phyloP scores from a whole-genome alignment of 2,329 filamentous ascomycete genomes.

The Emericellopsis cladophorae region DNA sequence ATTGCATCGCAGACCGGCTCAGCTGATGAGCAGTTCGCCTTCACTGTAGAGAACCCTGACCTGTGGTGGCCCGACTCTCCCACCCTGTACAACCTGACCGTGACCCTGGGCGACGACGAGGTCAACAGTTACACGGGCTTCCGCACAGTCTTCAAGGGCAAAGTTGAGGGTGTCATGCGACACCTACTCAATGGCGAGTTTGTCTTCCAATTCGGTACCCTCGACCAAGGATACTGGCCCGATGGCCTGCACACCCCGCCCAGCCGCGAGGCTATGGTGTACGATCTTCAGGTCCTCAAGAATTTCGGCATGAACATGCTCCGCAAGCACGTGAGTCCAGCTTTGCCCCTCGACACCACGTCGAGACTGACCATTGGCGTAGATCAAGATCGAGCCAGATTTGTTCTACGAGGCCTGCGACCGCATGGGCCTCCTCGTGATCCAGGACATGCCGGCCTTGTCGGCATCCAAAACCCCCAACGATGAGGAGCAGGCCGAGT shows the following conservation, averaged over 20 bases:
- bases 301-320: conserved; percentile 56
- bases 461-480: conserved; percentile 21
- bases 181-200: conserved; percentile 58
- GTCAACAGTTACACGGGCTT: conserved; percentile 58
- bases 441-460: conserved; percentile 62
- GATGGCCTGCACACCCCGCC: conserved; percentile 56
- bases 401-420: conserved; percentile 59
- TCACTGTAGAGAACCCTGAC: conserved; percentile 39
- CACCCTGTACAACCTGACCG: conserved; percentile 49
- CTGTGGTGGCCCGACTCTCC: conserved; percentile 55
- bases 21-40: conserved; percentile 37
- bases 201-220: conserved; percentile 52
- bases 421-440: conserved; percentile 49
- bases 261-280: conserved; percentile 54
- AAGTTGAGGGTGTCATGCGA: conserved; percentile 43
- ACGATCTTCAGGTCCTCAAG: conserved; percentile 52
- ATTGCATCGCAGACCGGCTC: conserved; percentile 29
- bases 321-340: conserved; percentile 48
- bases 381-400: conserved; percentile 55
- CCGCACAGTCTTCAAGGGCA: conserved; percentile 45
- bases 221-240: conserved; percentile 63
- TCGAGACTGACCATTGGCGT: neutral
- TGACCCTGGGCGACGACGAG: conserved; percentile 36
- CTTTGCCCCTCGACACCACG: neutral
- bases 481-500: conserved; percentile 46